Conservation (phyloP, 1,284 basidiomycete species). For the Naganishia sp. region DNA sequence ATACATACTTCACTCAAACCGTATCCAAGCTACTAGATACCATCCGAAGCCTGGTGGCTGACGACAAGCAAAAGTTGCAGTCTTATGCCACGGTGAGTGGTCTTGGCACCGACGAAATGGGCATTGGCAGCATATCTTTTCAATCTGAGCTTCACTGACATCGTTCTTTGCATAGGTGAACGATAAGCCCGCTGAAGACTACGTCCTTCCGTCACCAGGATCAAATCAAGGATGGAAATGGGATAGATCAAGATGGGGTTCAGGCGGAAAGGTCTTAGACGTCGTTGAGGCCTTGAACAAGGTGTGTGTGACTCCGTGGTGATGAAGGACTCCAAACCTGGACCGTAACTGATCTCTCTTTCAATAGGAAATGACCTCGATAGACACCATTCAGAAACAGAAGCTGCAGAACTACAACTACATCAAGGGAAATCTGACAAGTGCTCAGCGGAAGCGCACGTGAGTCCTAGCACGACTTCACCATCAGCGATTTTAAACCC, state of each 20-base stretch:
- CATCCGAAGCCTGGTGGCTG: conserved; percentile 84
- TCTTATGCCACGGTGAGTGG: conserved; percentile 62
- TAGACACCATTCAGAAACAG: conserved; percentile 84
- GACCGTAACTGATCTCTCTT: neutral
- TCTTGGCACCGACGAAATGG: neutral
- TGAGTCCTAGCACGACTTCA: conserved; percentile 53
- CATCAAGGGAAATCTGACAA: conserved; percentile 88
- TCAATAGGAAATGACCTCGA: conserved; percentile 78
- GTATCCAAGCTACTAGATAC: conserved; percentile 95
- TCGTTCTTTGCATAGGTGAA: conserved; percentile 63
- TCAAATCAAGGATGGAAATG: conserved; percentile 65
- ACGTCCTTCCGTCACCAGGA: conserved; percentile 60
- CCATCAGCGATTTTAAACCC: neutral
- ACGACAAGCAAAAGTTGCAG: conserved; percentile 76
- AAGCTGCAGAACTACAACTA: conserved; percentile 91
- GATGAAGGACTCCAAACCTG: neutral
- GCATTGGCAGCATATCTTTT: neutral
- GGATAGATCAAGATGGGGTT: conserved; percentile 84
- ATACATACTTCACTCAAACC: conserved; percentile 79
- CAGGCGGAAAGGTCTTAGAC: conserved; percentile 74
- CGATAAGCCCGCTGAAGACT: conserved; percentile 77
- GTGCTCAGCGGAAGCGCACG: conserved; percentile 93
- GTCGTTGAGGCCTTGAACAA: conserved; percentile 78
- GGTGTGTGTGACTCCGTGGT: conserved; percentile 56
- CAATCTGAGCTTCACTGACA: neutral